Evolutionary conservation across 2,329 filamentous ascomycete genomes (phyloP), one percentile per base, ranked within the genome.

Genomic region (Aplosporella prunicola): DNA sequence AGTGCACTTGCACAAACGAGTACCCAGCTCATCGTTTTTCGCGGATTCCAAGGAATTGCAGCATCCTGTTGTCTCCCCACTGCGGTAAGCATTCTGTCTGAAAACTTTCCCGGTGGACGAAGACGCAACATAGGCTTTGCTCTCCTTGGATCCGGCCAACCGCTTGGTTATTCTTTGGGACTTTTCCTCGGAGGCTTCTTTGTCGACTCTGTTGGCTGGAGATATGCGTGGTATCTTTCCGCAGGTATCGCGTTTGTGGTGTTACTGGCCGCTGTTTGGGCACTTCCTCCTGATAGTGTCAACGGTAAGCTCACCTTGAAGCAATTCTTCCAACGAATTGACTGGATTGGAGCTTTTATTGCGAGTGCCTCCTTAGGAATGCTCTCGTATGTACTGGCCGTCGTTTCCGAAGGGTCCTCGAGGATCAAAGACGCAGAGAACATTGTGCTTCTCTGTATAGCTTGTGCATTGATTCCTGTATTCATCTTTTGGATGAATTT

Each of bases 401-500:
- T 34, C 10, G 15, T 34, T 9, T 26, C 32, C 1, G 14, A 34
- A 7, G 22, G 22, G 22, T 17, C 20, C 6, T 20, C 22, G 9
- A 7, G 22, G 22, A 17, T 34, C 13, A 25, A 18, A 11, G 9
- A 34, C 9, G 20, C 9, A 1, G 9, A 13, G 18, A 34, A 34
- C 22, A 34, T 33, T 17, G 31, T 58, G 0, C 49, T 74, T 2
- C 52, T 79, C 0, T 55, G 56, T 2, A 36, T 72, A 3, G 62
- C 64, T 4, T 42, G 66, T 2, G 44, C 59, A 3, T 45, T 66
- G 2, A 51, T 76, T 3, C 66, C 67, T 0, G 47, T 55, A 0
- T 80, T 80, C 48, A 55, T 70, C 28, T 49, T 58, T 8, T 80
- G 75, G 75, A 65, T 75, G 32, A 60, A 63, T 9, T 57, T 60